phyloP scores from a whole-genome alignment of 805 yeast genomes.

The Saccharomycopsis sp. region DNA sequence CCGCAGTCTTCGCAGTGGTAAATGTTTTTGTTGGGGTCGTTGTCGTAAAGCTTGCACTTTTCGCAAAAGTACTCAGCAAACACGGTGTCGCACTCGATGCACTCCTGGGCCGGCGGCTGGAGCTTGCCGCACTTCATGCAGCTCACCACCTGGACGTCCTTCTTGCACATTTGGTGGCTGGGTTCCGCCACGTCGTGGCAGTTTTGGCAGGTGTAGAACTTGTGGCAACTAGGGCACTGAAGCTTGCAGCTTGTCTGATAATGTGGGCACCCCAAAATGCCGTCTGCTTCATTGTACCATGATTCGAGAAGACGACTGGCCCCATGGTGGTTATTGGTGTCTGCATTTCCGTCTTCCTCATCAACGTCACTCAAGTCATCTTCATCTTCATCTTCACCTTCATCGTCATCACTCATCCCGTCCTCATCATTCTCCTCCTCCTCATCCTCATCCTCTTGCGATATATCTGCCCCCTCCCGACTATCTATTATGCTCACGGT shows the following conservation, averaged over 20 bases:
- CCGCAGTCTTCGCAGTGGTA: constrained; percentile 93
- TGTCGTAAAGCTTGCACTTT: constrained; percentile 74
- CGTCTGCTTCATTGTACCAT: constrained; percentile 33
- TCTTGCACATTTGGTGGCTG: constrained; percentile 50
- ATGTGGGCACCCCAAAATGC: constrained; percentile 67
- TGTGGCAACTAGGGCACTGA: constrained; percentile 65
- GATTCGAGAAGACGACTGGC: too few species aligned
- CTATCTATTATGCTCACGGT: background rate
- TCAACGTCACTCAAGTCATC: constrained; percentile 6
- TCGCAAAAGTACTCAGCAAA: constrained; percentile 73
- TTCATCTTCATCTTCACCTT: constrained; percentile 12
- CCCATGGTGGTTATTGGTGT: constrained; percentile 31
- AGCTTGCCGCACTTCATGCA: constrained; percentile 76
- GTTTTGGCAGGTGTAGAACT: constrained; percentile 75
- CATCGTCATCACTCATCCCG: constrained; percentile 15
- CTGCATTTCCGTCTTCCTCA: constrained; percentile 11
- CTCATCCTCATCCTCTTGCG: background rate
- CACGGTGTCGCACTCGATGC: constrained; percentile 56
- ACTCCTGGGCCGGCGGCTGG: constrained; percentile 63
- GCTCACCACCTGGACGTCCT: constrained; percentile 54
- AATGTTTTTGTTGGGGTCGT: constrained; percentile 68
- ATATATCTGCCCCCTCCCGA: background rate
- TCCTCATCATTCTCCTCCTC: constrained; percentile 12
- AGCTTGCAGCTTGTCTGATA: constrained; percentile 77
- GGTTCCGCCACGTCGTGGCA: constrained; percentile 65